Percentiles rank a stretch among this genome's conserved stretches.
Evolutionary conservation across 1,284 basidiomycete species (phyloP).

Genomic region (Ustilago xerochloae): DNA sequence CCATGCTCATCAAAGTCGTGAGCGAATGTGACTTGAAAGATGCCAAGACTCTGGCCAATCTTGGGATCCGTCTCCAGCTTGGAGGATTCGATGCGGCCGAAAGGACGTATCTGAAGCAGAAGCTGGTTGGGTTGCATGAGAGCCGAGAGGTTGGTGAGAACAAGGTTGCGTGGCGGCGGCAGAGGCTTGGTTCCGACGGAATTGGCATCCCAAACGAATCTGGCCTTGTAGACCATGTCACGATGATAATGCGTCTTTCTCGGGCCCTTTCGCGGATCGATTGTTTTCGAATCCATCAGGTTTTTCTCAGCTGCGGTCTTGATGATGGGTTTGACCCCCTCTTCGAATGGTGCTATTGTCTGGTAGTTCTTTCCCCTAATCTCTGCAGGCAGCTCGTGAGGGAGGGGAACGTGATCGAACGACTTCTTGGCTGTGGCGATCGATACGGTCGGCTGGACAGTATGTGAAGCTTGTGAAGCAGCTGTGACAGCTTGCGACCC

Average conservation of each 20-base stretch:
- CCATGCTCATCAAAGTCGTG: constrained; percentile 64
- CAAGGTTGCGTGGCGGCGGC: constrained; percentile 74
- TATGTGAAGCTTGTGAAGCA: not conserved
- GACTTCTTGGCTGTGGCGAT: constrained; percentile 5
- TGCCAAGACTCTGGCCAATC: constrained; percentile 84
- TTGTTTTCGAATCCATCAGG: constrained; percentile 4
- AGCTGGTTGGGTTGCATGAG: constrained; percentile 78
- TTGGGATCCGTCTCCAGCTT: constrained; percentile 83
- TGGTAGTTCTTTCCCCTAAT: constrained; percentile 23
- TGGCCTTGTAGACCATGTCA: constrained; percentile 8
- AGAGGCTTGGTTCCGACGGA: constrained; percentile 82
- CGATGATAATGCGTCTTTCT: constrained; percentile 15
- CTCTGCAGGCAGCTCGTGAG: constrained; percentile 46
- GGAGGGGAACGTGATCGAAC: constrained; percentile 44
- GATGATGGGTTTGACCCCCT: not conserved
- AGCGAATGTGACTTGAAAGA: constrained; percentile 80
- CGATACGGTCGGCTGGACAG: not conserved
- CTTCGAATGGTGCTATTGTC: constrained; percentile 10
- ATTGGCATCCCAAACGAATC: constrained; percentile 78
- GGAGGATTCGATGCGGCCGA: constrained; percentile 78
- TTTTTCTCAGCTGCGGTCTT: constrained; percentile 25
- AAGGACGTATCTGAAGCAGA: constrained; percentile 76
- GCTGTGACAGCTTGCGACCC: not conserved
- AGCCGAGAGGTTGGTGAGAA: constrained; percentile 79
- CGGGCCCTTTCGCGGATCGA: constrained; percentile 13